A percentile compares a stretch with the other conserved stretches of the same genome.
Evolutionary conservation across 345 rosid species (phyloP).

Genomic region (Barbarea vulgaris): DNA sequence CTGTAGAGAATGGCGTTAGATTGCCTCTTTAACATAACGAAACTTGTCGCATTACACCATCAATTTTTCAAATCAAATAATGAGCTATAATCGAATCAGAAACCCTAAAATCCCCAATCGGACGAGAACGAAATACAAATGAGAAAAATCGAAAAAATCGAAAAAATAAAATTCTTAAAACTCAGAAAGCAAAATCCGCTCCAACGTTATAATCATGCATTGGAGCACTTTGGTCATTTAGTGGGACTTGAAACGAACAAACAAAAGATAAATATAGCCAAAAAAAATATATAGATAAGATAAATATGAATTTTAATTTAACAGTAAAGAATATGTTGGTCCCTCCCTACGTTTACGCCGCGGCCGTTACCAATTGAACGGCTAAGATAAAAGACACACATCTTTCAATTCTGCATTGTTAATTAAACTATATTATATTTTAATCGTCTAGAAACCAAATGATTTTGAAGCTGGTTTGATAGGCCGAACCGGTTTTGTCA

Average conservation of each 20-base stretch:
- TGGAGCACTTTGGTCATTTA: slow-evolving; percentile 24
- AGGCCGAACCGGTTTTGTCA: background rate
- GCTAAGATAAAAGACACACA: background rate
- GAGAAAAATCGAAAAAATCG: background rate
- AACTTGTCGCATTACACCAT: slow-evolving; percentile 49
- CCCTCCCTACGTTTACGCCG: slow-evolving; percentile 31
- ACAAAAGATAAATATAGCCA: background rate
- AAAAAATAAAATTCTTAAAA: background rate
- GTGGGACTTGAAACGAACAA: slow-evolving; percentile 12
- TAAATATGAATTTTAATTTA: background rate
- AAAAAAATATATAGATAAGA: background rate
- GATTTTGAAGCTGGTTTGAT: background rate
- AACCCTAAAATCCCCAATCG: slow-evolving; percentile 23
- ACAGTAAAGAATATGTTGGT: background rate
- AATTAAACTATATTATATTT: too few species aligned
- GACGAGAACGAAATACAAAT: background rate
- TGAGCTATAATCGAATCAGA: background rate
- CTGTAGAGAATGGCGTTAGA: slow-evolving; percentile 35
- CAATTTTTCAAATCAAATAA: too few species aligned
- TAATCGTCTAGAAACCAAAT: background rate
- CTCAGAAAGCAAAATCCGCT: slow-evolving; percentile 16
- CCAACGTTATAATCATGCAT: slow-evolving; percentile 43
- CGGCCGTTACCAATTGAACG: slow-evolving; percentile 31
- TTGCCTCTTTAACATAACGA: slow-evolving; percentile 58
- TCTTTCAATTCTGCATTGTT: too few species aligned